Evolutionary conservation across 2,329 filamentous ascomycete species (phyloP), one percentile per base, ranked within the genome.

Genomic region (Colletotrichum sp.): DNA sequence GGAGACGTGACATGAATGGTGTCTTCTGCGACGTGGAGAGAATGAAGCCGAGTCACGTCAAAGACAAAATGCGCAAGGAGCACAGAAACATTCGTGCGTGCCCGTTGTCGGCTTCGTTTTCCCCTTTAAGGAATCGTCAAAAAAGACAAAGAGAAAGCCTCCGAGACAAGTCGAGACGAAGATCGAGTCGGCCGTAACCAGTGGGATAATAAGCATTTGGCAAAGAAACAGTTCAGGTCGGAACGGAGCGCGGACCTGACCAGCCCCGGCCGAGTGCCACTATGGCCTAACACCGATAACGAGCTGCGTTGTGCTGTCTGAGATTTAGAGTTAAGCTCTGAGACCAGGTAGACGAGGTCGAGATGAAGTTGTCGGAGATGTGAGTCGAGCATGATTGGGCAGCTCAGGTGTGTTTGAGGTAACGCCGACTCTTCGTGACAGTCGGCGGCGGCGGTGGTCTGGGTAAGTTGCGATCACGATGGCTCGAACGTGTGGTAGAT

Each of bases 101-200:
- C 15, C 43, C 43, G 43, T 52, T 15, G 26, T 65, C 70, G 70
- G 10, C 34, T 68, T 43, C n/a, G 9, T 28, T 32, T 59, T 48
- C 70, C 59, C 59, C 32, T 65, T 73, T 65, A n/a, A 73, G 64
- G 26, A 30, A 34, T 32, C 30, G 32, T 28, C 18, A 61, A 39
- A 48, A 60, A 65, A 39, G 26, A 52, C 43, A 52, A 21, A 73
- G 57, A 39, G 6, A 39, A 21, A 28, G 64, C 34, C 24, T 43
- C 68, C 48, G 69, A 75, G 73, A 73, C 70, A 73, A 68, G 73
- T 68, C 36, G 69, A 75, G 70, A 68, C 64, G 69, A 73, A 32
- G 18, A 48, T 63, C n/a, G 69, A 65, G 64, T 75, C 34, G 69
- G 65, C 61, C 52, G 55, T 48, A 57, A 34, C 21, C 16, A 16